Base-by-base conservation (phyloP, 169 alveolate species). In the Plasmodium coatneyi region DNA sequence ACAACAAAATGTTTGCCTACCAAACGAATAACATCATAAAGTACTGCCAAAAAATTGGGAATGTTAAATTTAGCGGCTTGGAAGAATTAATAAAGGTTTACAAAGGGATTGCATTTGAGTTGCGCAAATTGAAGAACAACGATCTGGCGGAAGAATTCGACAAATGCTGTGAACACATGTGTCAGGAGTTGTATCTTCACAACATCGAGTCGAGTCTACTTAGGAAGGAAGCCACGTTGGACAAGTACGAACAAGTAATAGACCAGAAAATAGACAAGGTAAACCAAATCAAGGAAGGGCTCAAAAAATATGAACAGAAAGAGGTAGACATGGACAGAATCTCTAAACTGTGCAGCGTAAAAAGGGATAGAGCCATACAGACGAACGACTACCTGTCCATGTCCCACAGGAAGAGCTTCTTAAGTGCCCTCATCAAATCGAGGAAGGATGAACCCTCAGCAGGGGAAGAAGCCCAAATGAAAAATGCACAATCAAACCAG, bases 121-220 rank as follows among this genome's bases (percentile, higher is more conserved):
- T 91, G 34, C 80, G 80, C 22, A 91, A 81, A 71, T 30, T 91
- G 43, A 91, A 81, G 39, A 80, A 80, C 46, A 80, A 71, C 12
- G 92, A 80, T 46, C 49, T 91, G 52, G 95, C 95, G 12, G 54
- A 91, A 28, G 95, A 60, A 25, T 91, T 91, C 52, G 95, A 91
- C 49, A 91, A 91, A 74, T 91, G 95, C 22, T 91, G 95, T 91
- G 95, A 80, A 32, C 71, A 91, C 81, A 91, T 91, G 95, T 91
- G 95, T 6, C 92, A 91, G 56, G 95, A 91, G 60, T 78, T 91
- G 60, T 82, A 91, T 71, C 56, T 91, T 70, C 22, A 81, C n/a
- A 91, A 91, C 46, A 91, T 91, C 9, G 92, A 91, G 56, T 25
- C 86, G 10, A 81, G 36, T 80, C 76, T 91, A 22, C 81, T 71